Evolutionary conservation across 148 eudicot species (phyloP).

Genomic region (Spergularia bocconei): DNA sequence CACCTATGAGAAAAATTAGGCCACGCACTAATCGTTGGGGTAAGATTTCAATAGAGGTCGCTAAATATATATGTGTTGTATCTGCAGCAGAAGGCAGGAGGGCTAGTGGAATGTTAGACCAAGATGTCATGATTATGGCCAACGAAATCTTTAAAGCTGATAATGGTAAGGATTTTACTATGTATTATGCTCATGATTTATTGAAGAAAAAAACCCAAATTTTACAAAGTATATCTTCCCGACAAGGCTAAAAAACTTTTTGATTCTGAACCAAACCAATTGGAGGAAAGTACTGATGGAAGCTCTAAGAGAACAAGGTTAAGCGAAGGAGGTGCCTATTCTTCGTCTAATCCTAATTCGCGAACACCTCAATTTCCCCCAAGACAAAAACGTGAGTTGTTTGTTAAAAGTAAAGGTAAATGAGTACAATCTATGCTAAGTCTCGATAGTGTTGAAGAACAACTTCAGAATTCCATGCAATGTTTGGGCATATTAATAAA

Average conservation of each 20-base stretch:
- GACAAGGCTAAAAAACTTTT: background rate
- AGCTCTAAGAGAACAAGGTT: background rate
- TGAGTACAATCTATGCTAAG: conserved; percentile 1
- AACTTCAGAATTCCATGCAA: background rate
- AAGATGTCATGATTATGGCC: background rate
- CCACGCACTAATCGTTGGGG: background rate
- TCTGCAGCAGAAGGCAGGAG: background rate
- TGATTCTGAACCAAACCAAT: background rate
- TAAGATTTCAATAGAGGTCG: background rate
- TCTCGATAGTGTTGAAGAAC: conserved; percentile 1
- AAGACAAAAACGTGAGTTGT: background rate
- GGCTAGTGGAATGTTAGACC: background rate
- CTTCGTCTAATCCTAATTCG: background rate
- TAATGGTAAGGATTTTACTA: too few relatives aligned
- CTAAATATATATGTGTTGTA: background rate
- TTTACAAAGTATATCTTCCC: background rate
- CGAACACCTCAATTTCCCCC: background rate
- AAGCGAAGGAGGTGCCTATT: background rate
- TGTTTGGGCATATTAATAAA: background rate
- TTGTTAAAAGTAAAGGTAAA: background rate
- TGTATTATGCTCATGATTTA: too few relatives aligned
- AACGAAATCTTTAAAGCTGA: too few relatives aligned
- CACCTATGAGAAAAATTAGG: background rate
- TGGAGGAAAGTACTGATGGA: too few relatives aligned
- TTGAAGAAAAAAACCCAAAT: background rate